Evolutionary conservation across 148 eudicot genomes (phyloP), one percentile per base, ranked within the genome.

Genomic region (Diospyros lotus): DNA sequence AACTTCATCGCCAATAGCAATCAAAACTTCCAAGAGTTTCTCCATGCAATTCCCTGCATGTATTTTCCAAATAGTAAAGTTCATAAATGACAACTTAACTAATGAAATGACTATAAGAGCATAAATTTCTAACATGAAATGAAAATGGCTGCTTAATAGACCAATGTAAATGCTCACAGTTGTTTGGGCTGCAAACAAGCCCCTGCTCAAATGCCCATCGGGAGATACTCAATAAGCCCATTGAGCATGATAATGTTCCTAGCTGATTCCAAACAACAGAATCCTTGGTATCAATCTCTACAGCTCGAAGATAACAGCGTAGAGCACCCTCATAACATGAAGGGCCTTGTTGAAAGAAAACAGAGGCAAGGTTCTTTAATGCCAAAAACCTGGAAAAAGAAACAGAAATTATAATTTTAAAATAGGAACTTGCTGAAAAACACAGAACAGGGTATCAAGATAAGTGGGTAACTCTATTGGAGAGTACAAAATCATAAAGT

Each of bases 151-250:
- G 12, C 42, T 43, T 40, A 70, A 5, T 38, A 62, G 63, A 56
- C 59, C 5, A 54, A 66, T 13, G 51, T 2, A 72, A 76, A 73
- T 72, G 74, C 93, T 86, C 87, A 95, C 99, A 95, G 80, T 95
- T 95, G 84, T 87, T 95, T 40, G 99, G 99, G 77, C 99, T 95
- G 90, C 97, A 95, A 78, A 83, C 69, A 52, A 95, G 93, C 72
- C 97, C 99, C 84, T 95, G 97, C 69, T 95, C 99, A 88, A 95
- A 95, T 76, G 99, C 99, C 99, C 99, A 93, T 63, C 99, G 87
- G 52, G 98, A 88, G 72, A 87, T 93, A 79, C 96, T 95, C 81
- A 89, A 78, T 66, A 86, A 82, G 79, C 93, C 97, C 97, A 95
- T 95, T 59, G 94, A 90, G 79, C 99, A 95, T 56, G 99, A 84